Conservation (phyloP, 139 green algal genomes). For the Chlamydomonas incerta region DNA sequence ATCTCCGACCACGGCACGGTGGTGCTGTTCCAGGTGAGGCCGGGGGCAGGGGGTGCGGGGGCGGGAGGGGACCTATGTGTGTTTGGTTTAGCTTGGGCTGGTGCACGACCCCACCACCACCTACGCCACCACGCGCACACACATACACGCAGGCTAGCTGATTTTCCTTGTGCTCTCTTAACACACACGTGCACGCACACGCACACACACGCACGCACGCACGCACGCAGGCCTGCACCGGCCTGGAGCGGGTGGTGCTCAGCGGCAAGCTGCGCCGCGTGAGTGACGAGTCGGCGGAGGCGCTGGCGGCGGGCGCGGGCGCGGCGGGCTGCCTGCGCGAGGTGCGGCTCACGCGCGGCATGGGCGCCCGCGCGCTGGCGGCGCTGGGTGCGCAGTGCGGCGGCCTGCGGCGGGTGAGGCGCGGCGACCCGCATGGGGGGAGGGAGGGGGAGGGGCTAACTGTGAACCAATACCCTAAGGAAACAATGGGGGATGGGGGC, state of each 20-base stretch:
- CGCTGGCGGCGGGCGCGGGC: background rate
- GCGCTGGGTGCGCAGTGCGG: constrained; percentile 27
- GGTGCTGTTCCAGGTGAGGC: constrained; percentile 31
- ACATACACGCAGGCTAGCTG: too few relatives aligned
- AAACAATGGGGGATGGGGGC: too few relatives aligned
- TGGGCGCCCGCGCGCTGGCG: constrained; percentile 18
- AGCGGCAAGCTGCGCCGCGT: constrained; percentile 35
- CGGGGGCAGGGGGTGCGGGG: too few relatives aligned
- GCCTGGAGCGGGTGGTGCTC: background rate
- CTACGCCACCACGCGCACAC: too few relatives aligned
- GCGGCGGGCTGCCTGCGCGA: background rate
- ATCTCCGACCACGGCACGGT: constrained; percentile 36
- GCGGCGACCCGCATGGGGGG: background rate
- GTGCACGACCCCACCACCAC: too few relatives aligned
- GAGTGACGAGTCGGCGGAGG: constrained; percentile 28
- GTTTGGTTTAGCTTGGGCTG: background rate
- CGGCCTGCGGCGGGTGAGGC: background rate
- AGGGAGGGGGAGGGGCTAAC: too few relatives aligned
- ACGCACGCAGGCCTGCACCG: constrained; percentile 17
- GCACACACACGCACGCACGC: background rate
- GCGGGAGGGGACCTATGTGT: background rate
- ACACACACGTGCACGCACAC: background rate
- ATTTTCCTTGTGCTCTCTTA: too few relatives aligned
- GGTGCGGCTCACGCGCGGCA: constrained; percentile 33
- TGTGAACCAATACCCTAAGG: too few relatives aligned